Evolutionary conservation across 208 protist species (phyloP), one percentile per base, ranked within the genome.

Genomic region (Wallacemonas collosoma): DNA sequence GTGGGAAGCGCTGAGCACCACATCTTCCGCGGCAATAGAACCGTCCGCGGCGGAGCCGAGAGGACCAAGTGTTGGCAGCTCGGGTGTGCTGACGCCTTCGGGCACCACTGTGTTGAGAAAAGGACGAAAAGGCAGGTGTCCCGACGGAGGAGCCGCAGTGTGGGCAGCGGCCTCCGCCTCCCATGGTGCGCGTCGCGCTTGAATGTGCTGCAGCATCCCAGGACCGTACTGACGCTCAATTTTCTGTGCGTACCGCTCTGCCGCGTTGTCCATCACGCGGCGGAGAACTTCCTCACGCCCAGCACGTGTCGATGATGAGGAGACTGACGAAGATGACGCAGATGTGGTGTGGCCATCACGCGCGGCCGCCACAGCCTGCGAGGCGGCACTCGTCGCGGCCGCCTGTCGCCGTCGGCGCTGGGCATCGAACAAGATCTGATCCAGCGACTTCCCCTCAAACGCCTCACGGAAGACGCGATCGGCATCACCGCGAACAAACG

Each of bases 381-480:
- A 11, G 17, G 54, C 48, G 44, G 45, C 53, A 35, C 3, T 44
- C 36, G 36, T 14, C 35, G 63, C 61, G 38, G 61, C 64, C 51
- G 54, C 57, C 60, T 57, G 62, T 5, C 86, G 88, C 36, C 80
- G 70, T 17, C 83, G 82, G 7, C 84, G 85, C 39, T 81, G 88
- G 7, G 80, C 81, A 70, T 93, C 76, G 65, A 96, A 96, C 14
- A 96, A 64, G 57, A 96, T 80, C 60, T 96, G 79, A 63, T 96
- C 87, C 8, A 96, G 70, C 36, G 87, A 82, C 79, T 90, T 88
- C 5, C 91, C 91, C 36, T 94, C 85, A 72, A 96, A 96, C 39
- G 85, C 91, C 45, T 87, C 86, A 40, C 84, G 76, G 66, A 96
- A 96, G 68, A 82, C 80, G 56, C 91, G 89, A 57, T 96, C 88